Base-by-base conservation (phyloP, 106 monocot genomes). In the Xerophyta viscosa region DNA sequence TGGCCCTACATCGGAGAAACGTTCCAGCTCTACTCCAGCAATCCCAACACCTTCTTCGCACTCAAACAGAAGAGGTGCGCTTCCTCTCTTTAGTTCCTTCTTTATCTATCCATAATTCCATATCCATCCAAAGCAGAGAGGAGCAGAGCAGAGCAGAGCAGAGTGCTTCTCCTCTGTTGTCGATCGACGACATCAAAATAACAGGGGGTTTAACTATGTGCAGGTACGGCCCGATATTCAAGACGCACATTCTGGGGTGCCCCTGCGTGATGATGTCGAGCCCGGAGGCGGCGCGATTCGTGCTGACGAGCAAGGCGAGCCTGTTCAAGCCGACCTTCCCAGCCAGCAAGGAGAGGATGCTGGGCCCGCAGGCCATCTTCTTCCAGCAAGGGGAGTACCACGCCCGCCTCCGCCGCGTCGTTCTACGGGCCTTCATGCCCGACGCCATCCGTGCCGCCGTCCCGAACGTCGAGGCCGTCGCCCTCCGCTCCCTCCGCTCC, bases 241-340 rank as follows among this genome's bases (percentile, higher is more conserved):
- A 92, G 71, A 92, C 87, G 25, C 80, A 83, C 62, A 87, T 92
- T 21, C 56, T 92, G 33, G 86, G 92, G 0, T 92, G 86, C 68
- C 92, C 92, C 30, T 78, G 78, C 30, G 63, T 84, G 21, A 84
- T 84, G 83, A 59, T 84, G 19, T 78, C 83, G 27, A 78, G 76
- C 55, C 74, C 83, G 4, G 86, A 82, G 50, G 92, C 87, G 1
- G 87, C 92, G 28, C 74, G 66, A 64, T 87, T 92, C 53, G 92
- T 92, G 49, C 71, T 92, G 27, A 71, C 75, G 11, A 87, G 79
- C 14, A 67, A 56, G 31, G 79, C 92, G 1, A 66, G 80, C 56
- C 80, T 92, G 24, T 92, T 92, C 79, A 92, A 92, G 69, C 87
- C 92, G 4, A 92, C 92, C 10, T 92, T 75, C 63, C 92, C 92